Base-by-base conservation (phyloP, 1,284 basidiomycete genomes). In the Stygiomarasmius scandens region DNA sequence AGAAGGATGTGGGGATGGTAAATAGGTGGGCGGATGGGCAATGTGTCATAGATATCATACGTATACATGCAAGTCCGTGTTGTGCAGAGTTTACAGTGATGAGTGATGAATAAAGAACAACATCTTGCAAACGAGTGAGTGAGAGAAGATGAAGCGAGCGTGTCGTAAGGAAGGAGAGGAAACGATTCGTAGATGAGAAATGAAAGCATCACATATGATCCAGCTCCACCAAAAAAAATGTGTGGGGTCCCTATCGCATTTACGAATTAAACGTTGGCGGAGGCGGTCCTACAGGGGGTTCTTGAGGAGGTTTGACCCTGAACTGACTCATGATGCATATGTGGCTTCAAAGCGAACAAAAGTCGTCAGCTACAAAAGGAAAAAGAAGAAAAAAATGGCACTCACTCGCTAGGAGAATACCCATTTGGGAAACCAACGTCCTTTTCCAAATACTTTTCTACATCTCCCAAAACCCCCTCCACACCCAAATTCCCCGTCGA, bases 381-480 rank as follows among this genome's bases (percentile, higher is more conserved):
- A n/a, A 19, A 27, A 45, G 20, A 46, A 27, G 54, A 61, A 53
- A 53, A 56, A 58, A 56, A 58, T 55, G 45, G 61, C 41, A 89
- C 93, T 72, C 74, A 96, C 93, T 96, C 93, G 62, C 92, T 95
- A 38, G 96, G 95, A 82, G 95, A 97, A 71, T 98, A 93, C 6
- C 90, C 88, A 71, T 98, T 97, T 43, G 96, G 96, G 82, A 99
- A 99, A 25, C 97, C 97, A 54, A 98, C 96, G 10, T 88, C 87
- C 75, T 94, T 95, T 67, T 89, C 85, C 66, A 98, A 74, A 77
- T 99, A 99, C 25, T 72, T 73, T 67, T 80, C 96, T 55, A 98
- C 88, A 70, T 93, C 93, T 19, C 94, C 93, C 48, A 99, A 79
- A 41, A 98, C 86, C 19, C 90, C 89, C 58, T 90, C 95, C 20